phyloP scores from a whole-genome alignment of 176 grass and related monocot species.

The Carex cristatella region DNA sequence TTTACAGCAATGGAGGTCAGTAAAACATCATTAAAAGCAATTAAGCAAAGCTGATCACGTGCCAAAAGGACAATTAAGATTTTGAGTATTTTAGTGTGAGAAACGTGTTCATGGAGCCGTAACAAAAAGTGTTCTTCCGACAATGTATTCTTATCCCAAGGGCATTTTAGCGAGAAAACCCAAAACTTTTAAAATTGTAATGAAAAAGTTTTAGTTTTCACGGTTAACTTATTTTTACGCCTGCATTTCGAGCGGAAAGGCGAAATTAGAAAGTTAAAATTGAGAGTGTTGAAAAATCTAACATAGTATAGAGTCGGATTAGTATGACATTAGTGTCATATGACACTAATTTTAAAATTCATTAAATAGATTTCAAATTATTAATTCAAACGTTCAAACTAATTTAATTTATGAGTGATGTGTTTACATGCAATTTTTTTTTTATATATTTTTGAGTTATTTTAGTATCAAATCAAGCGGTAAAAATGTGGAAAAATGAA shows the following conservation, averaged over 20 bases:
- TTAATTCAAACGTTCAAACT: no score
- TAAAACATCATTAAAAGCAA: background rate
- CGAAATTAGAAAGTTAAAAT: no score
- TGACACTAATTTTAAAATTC: no score
- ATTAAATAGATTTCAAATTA: no score
- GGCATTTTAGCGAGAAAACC: background rate
- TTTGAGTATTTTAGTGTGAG: constrained; percentile 6
- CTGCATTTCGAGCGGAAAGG: background rate
- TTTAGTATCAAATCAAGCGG: no score
- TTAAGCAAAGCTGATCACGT: background rate
- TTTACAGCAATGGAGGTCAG: background rate
- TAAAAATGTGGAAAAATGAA: no score
- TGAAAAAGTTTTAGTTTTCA: background rate
- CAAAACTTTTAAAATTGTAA: background rate
- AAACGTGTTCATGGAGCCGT: constrained; percentile 22
- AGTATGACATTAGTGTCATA: no score
- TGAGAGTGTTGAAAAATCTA: no score
- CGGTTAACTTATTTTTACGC: background rate
- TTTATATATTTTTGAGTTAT: no score
- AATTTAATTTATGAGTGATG: no score
- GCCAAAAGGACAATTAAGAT: constrained; percentile 9
- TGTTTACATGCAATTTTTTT: no score
- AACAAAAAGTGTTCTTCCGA: background rate
- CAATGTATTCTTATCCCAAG: background rate
- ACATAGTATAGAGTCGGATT: no score